Conservation (phyloP, 345 rosid species). For the Diplotaxis tenuifolia region DNA sequence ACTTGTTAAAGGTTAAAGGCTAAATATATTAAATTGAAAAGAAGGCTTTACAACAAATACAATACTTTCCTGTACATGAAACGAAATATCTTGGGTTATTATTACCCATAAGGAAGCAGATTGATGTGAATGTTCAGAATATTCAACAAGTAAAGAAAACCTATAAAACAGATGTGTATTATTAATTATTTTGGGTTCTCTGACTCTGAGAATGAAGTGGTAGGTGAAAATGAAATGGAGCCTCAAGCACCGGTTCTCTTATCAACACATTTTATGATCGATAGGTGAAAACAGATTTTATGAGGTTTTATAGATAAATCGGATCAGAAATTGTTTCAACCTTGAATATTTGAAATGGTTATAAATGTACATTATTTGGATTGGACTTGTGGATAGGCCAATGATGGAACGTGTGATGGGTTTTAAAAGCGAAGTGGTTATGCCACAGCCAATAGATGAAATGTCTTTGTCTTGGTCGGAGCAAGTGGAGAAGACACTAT, state of each 20-base stretch:
- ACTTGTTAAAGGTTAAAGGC: background rate
- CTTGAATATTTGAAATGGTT: background rate
- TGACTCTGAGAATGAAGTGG: constrained; percentile 1
- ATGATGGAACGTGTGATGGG: constrained; percentile 31
- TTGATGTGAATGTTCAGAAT: background rate
- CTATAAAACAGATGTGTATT: background rate
- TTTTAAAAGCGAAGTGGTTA: constrained; percentile 33
- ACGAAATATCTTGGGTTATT: background rate
- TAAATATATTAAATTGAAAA: background rate
- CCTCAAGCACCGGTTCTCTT: constrained; percentile 17
- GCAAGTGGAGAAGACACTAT: constrained; percentile 38
- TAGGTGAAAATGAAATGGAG: constrained; percentile 30
- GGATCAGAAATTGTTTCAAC: background rate
- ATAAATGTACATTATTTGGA: constrained; percentile 21
- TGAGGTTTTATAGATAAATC: background rate
- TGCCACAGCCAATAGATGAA: constrained; percentile 29
- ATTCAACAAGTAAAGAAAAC: background rate
- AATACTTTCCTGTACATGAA: background rate
- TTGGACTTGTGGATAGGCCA: constrained; percentile 22
- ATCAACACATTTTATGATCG: background rate
- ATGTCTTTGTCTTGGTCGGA: constrained; percentile 37
- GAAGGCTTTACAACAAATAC: background rate
- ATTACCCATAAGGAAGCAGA: background rate
- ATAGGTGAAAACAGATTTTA: constrained; percentile 5
- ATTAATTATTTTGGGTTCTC: background rate